Base-by-base conservation (phyloP, 2,329 filamentous ascomycete genomes). In the Mycosphaerella arachidis region DNA sequence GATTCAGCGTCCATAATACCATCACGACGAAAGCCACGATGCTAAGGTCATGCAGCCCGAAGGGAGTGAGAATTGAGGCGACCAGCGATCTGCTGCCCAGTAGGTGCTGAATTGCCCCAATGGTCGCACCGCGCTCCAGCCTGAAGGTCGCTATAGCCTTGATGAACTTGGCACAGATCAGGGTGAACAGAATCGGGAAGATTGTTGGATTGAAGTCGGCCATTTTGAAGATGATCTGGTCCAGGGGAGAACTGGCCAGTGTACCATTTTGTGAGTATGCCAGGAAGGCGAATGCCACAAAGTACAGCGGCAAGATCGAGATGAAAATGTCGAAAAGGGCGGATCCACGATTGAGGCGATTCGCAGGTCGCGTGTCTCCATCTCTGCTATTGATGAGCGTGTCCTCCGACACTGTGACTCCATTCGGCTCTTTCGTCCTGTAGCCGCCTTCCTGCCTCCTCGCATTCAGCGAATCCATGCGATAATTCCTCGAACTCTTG, bases 171-270 rank as follows among this genome's bases (percentile, higher is more conserved):
- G 55, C 56, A 9, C 58, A 33, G 33, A 65, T 58, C 8, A 60
- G 20, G 0, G 53, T 55, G 35, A 65, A 65, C 6, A 65, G 16
- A 9, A 65, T 63, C 37, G 61, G 53, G 31, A 65, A 65, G 7
- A 60, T 48, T 5, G 63, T 63, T 3, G 63, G 63, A 13, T 60
- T 60, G 35, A 57, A 57, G 45, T 29, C 56, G 3, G 58, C 61
- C 61, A 63, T 63, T 24, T 46, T 53, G 13, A 63, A 52, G 33
- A 63, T 51, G 9, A 48, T 53, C 18, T 58, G 55, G 52, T 63
- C 57, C 9, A 33, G 29, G 12, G 48, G 55, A 3, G 52, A 55
- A 45, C 51, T 58, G 9, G 54, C 53, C 20, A 58, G 33, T 27
- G 61, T 63, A 27, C 56, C 58, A 58, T 60, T 50, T 43, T 53